Evolutionary conservation across 2,329 filamentous ascomycete species (phyloP), one percentile per base, ranked within the genome.

Genomic region (Aquanectria penicillioides): DNA sequence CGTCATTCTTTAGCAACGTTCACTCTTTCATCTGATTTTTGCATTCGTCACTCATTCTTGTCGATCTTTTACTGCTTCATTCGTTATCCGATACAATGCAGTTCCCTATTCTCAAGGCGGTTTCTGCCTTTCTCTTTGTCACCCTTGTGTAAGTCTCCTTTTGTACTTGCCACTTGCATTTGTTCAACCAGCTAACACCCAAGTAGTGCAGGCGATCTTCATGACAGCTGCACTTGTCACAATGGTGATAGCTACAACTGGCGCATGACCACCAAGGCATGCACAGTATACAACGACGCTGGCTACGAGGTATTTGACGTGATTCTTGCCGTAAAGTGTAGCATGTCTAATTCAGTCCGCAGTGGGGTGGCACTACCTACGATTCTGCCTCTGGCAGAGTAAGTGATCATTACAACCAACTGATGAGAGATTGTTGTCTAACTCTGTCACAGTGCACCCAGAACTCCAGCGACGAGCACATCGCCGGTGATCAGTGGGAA

Each of bases 401-500:
- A 56, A 57, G 64, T 63, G 1, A 10, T 5, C 9, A 2, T 1
- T 25, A 3, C 0, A 1, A 12, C 2, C 2, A 3, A 8, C 9
- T 18, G 0, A 28, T 10, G 9, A 3, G 6, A 25, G 18, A 2
- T 15, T 10, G 1, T 3, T 8, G 1, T 1, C 52, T 66, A 26
- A 66, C 22, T 9, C 13, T 3, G 1, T 2, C 11, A 0, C 11
- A 67, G 63, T 68, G 65, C 33, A 28, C 25, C 11, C 55, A 64
- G 13, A 41, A 33, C 8, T 11, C 47, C 4, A 18, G 57, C 1
- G 61, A 62, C 5, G 65, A 56, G 2, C 23, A 59, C 6, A n/a
- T 68, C n/a, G 65, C 48, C 1, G 65, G 65, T n/a, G 57, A 68
- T 2, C 22, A 68, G 18, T 68, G 65, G 65, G 65, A 68, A 50